Base-by-base conservation (phyloP, 805 yeast species). In the Lachancea sp. region DNA sequence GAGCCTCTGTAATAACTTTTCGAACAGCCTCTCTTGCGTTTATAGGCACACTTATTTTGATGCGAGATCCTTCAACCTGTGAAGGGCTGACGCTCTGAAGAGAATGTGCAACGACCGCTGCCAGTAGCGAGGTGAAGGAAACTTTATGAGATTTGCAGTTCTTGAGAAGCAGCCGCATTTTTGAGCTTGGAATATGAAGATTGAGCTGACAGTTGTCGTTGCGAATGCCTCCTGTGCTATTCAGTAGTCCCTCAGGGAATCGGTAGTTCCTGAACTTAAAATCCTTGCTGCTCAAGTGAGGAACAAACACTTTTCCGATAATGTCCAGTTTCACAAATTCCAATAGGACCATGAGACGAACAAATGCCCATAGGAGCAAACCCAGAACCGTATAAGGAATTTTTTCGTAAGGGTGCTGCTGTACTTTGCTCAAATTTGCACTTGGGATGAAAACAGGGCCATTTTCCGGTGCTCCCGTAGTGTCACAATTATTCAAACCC, bases 101-200 rank as follows among this genome's bases (percentile, higher is more conserved):
- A 18, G 50, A 26, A 1, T 42, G 13, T 6, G 50, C 41, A 17
- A 59, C 30, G 9, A 51, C 11, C 2, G 65, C 52, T 2, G 50
- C 41, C 5, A 61, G 15, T 15, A 54, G 51, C 9, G 61, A 49
- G 1, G 59, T 60, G 13, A 61, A 36, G 12, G 65, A 55, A 1
- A 56, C 53, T 8, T 49, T 41, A 16, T 55, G 46, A 2, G 13
- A n/a, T 41, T 50, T 60, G 47, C 65, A 61, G 2, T 44, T 22
- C 3, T 31, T 25, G 31, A 59, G 37, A 11, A 60, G 17, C 3
- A n/a, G 33, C 15, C 35, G 25, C 27, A 60, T 33, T 15, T 44
- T 35, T n/a, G 39, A 40, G 8, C 51, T 41, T 3, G 45, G 17
- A 5, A 60, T 36, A 13, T 46, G 42, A 8, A 59, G 33, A 4